Base-by-base conservation (phyloP, 768 basidiomycete genomes). In the Lactifluus hygrophoroides region DNA sequence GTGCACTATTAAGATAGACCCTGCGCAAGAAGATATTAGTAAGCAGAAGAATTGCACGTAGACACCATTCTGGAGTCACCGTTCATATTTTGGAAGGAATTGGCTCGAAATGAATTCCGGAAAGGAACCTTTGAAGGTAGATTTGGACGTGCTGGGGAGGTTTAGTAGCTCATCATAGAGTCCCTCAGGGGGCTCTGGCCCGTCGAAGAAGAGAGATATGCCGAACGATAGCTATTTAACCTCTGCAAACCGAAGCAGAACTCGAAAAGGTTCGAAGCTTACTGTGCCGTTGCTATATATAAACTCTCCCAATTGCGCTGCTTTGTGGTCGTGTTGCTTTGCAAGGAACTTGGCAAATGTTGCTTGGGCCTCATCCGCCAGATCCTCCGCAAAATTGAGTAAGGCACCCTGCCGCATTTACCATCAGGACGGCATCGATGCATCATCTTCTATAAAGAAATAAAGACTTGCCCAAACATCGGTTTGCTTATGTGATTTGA, bases 91-190 rank as follows among this genome's bases (percentile, higher is more conserved):
- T 25, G 56, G 32, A 21, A 38, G 32, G 34, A 57, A 49, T 30
- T 48, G 48, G 13, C 32, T 28, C 5, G 42, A 43, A 35, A 51
- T 23, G 27, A 51, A 57, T 14, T 44, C 56, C 6, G 25, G 5
- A 23, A 57, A 57, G 0, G 42, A 21, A 17, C 56, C 56, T 3
- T 51, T 6, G 34, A 16, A 8, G 42, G 44, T 37, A 25, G 49
- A 35, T 5, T 19, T 19, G 49, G 56, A 17, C 6, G 34, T 21
- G 10, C 19, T 51, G 27, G 44, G 16, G 16, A 58, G 34, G 28
- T n/a, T 42, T 14, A 58, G 28, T 17, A 58, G 19, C 21, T 54
- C 57, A 14, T 54, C 57, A 25, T 45, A 58, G 19, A 58, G 51
- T 19, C 51, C 51, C 10, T 9, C 7, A 5, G 51, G 51, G 3